Evolutionary conservation across 2,329 filamentous ascomycete species (phyloP), one percentile per base, ranked within the genome.

Genomic region (Arachnomyces sp.): DNA sequence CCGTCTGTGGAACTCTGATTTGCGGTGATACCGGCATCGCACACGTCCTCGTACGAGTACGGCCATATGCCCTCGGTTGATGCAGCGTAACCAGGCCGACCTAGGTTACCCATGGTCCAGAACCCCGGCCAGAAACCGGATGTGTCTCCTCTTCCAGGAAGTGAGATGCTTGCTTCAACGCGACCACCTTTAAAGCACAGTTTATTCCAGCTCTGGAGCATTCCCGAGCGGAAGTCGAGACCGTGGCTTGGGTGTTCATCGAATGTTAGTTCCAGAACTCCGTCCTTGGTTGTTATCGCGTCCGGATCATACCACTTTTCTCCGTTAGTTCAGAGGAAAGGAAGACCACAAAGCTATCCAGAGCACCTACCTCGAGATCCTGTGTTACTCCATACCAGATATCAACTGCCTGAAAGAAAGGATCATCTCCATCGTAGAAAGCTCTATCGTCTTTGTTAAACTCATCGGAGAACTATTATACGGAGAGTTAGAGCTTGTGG

Each of bases 61-160:
- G 82, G 82, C 82, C 82, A 86, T 59, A 84, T 69, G 3, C 82
- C 82, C 46, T 86, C 81, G 0, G 80, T 85, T 1, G 80, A 83
- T 7, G 79, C 75, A 25, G 77, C 71, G 58, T 83, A 83, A 9
- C 82, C 82, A 17, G 82, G 78, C 47, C 82, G 72, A 29, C 77
- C 82, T 15, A 86, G 69, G 52, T 86, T 86, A 3, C 82, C 82
- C 78, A 86, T 84, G 0, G 80, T 71, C 82, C 82, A 86, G 60
- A 84, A 82, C 60, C 82, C 82, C 31, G 82, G 82, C 82, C 82
- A 86, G 61, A 85, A 82, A 42, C 82, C 82, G 40, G 77, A 71
- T 11, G 77, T 73, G 47, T 84, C 78, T 34, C 81, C 82, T 34
- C 69, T 63, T 12, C 81, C 82, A 11, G 82, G 82, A 4, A 86